Evolutionary conservation across 768 basidiomycete species (phyloP).

Genomic region (Tulasnella sp.): DNA sequence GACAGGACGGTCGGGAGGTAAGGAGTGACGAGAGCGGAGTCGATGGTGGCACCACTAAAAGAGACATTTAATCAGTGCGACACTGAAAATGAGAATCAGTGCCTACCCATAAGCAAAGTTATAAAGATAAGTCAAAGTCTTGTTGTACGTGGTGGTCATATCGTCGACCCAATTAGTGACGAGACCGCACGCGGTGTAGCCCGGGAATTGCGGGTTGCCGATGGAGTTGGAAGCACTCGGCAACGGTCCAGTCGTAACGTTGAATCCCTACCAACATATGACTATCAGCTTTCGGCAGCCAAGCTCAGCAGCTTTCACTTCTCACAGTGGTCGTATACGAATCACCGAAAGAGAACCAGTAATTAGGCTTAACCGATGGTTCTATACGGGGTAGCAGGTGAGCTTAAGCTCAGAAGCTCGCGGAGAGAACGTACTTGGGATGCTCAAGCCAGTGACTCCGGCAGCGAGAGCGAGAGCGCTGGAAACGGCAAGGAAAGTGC

Average conservation of each 20-base stretch:
- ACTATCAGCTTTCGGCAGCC: constrained; percentile 24
- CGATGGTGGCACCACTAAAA: constrained; percentile 9
- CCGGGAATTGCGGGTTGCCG: background rate
- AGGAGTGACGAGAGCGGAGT: constrained; percentile 10
- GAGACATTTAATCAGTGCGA: constrained; percentile 32
- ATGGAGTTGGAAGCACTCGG: constrained; percentile 31
- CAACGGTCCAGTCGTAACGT: constrained; percentile 27
- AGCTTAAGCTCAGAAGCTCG: background rate
- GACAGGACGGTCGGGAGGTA: constrained; percentile 21
- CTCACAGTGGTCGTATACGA: constrained; percentile 47
- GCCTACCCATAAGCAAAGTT: constrained; percentile 60
- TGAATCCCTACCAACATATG: background rate
- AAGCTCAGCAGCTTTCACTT: background rate
- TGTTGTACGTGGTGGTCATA: constrained; percentile 32
- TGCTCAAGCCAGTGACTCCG: background rate
- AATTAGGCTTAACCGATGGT: constrained; percentile 23
- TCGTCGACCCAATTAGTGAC: constrained; percentile 5
- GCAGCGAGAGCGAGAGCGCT: background rate
- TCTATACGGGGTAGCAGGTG: background rate
- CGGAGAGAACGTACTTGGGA: background rate
- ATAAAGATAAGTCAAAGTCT: constrained; percentile 43
- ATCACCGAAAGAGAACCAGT: constrained; percentile 40
- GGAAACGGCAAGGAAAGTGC: background rate
- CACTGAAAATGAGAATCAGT: constrained; percentile 36
- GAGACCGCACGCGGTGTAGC: constrained; percentile 28